Evolutionary conservation across 352 stramenopile genomes (phyloP).

Genomic region (Phytopythium sindhum): DNA sequence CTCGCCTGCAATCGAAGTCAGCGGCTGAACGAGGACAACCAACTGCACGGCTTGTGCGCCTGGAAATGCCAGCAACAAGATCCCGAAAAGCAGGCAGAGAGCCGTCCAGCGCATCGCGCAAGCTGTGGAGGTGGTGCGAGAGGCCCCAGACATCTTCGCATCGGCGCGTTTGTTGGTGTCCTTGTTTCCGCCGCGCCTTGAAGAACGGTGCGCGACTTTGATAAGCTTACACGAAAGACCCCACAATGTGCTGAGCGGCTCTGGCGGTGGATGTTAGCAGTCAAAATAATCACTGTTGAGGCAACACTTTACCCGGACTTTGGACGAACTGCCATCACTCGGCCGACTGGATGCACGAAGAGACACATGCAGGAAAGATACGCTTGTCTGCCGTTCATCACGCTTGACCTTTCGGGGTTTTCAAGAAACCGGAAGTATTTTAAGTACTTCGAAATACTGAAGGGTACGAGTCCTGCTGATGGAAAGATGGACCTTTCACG

Average conservation of each 20-base stretch:
- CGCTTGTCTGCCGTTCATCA: not conserved
- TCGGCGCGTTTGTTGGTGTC: not conserved
- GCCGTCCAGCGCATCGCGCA: not conserved
- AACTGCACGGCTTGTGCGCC: conserved; percentile 29
- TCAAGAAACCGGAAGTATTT: not conserved
- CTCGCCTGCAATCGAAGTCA: conserved; percentile 60
- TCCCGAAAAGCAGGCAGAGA: conserved; percentile 4
- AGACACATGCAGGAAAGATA: conserved; percentile 2
- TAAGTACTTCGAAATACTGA: not conserved
- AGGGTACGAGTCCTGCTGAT: not conserved
- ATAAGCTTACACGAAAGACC: not conserved
- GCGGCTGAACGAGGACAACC: conserved; percentile 63
- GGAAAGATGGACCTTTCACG: not conserved
- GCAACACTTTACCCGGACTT: not conserved
- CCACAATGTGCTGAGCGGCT: not conserved
- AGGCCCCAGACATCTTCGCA: not conserved
- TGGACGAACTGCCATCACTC: not conserved
- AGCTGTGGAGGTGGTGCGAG: not conserved
- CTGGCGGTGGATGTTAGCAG: not conserved
- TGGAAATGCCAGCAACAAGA: conserved; percentile 9
- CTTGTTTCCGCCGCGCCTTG: not conserved
- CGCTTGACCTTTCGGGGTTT: not conserved
- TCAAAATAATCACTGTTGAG: not conserved
- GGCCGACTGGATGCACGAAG: not conserved
- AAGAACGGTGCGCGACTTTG: not conserved